A percentile compares a stretch with the other conserved stretches of the same genome.
Evolutionary conservation across 305 asterid species (phyloP).

Genomic region (Fraxinus greggii): DNA sequence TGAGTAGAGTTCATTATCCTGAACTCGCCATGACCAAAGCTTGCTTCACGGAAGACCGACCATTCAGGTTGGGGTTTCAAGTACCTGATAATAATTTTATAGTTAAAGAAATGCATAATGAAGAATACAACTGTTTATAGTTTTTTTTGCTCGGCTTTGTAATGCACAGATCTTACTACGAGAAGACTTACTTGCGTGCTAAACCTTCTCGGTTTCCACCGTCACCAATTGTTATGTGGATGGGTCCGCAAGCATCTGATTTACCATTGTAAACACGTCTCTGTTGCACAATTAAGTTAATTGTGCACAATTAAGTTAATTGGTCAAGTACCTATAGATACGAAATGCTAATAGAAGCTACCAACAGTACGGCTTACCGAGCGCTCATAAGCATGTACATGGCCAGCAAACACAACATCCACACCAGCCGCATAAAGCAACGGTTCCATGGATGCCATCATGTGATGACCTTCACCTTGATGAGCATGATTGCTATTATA

Average conservation of each 20-base stretch:
- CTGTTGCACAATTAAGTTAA: conserved; percentile 27
- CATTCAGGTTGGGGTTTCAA: conserved; percentile 54
- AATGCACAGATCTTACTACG: neutral
- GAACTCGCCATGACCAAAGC: conserved; percentile 87
- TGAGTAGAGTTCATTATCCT: conserved; percentile 56
- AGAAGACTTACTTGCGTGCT: conserved; percentile 36
- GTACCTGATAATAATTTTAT: conserved; percentile 42
- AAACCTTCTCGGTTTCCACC: conserved; percentile 59
- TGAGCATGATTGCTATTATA: conserved; percentile 81
- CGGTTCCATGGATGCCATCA: conserved; percentile 81
- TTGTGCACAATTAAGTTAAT: conserved; percentile 9
- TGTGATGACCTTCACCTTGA: conserved; percentile 75
- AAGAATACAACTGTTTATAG: neutral
- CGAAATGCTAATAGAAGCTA: neutral
- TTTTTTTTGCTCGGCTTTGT: neutral
- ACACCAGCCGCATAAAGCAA: conserved; percentile 64
- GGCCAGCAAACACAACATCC: conserved; percentile 70
- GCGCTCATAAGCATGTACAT: conserved; percentile 96
- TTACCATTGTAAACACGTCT: conserved; percentile 36
- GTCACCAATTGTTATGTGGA: conserved; percentile 52
- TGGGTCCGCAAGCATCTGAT: conserved; percentile 42
- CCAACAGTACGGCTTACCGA: conserved; percentile 43
- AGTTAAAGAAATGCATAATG: neutral
- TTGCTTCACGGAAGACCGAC: conserved; percentile 85
- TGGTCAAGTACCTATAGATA: conserved; percentile 11